Evolutionary conservation across 352 stramenopile species (phyloP).

Genomic region (Pythium brassicae): DNA sequence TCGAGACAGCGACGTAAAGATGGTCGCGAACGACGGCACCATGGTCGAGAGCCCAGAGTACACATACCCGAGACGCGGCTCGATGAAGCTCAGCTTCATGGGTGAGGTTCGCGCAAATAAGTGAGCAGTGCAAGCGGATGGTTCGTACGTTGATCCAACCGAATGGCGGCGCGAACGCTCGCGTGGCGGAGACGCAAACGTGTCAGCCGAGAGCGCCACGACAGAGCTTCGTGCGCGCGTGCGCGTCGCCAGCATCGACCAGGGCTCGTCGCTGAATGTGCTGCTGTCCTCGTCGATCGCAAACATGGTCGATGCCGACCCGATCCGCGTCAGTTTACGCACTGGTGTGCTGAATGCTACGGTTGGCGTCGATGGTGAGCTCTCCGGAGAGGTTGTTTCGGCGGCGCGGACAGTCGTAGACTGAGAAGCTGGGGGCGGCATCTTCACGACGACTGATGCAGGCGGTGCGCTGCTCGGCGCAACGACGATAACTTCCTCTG

Average conservation of each 20-base stretch:
- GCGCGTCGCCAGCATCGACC: neutral
- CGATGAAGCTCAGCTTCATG: slow-evolving; percentile 6
- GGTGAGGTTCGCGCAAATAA: neutral
- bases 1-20: slow-evolving; percentile 3
- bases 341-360: too few species aligned
- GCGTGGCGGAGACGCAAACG: neutral
- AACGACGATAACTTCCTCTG: neutral
- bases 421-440: neutral
- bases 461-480: neutral
- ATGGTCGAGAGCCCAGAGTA: slow-evolving; percentile 9
- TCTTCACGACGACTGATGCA: neutral
- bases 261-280: neutral
- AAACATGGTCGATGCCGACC: neutral
- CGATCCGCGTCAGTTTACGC: neutral
- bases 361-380: neutral
- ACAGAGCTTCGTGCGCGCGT: neutral
- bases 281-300: neutral
- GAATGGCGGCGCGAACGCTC: neutral
- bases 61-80: slow-evolving; percentile 7
- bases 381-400: neutral
- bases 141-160: neutral
- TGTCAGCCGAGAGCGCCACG: neutral
- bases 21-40: neutral
- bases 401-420: too few species aligned
- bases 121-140: neutral